Evolutionary conservation across 2,329 filamentous ascomycete species (phyloP), one percentile per base, ranked within the genome.

Genomic region (Colletotrichum gloeosporioides): DNA sequence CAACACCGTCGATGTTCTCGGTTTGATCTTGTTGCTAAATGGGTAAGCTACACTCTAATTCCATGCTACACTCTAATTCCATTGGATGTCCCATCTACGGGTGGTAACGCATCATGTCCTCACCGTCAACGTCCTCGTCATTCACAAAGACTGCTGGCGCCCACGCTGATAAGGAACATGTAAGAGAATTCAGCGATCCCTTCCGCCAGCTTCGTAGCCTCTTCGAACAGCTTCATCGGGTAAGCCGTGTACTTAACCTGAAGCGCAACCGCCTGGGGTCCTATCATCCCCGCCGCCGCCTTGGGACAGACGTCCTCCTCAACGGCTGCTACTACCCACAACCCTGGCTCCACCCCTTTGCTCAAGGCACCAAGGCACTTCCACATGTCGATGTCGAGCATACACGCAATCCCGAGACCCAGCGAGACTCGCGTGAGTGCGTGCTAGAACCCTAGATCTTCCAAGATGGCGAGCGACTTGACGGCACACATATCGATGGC

Each of bases 1-100:
- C 34, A 36, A 13, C 34, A 6, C 34, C 34, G 0, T 36, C 34
- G 0, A 36, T 36, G 0, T 36, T 36, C 0, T 36, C 34, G 13
- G 34, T 15, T 36, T 36, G 34, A 36, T 36, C 34, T 36, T 36
- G 31, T 32, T 32, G 34, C 0, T 36, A 36, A 36, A 15, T 36
- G 34, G 34, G 15, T n/a, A n/a, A n/a, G n/a, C n/a, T n/a, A n/a
- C n/a, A n/a, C n/a, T n/a, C n/a, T n/a, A n/a, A n/a, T n/a, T n/a
- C n/a, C 34, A 36, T 36, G 34, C 0, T 36, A 36, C 34, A 57
- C 22, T 57, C 18, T 0, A 61, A 61, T 27, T 32, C 1, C 0
- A 61, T 61, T 29, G 31, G 4, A 16, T 61, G 25, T 29, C 0
- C 15, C 29, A 61, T 16, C 57, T 27, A 61, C 57, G 57, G 57